Evolutionary conservation across 169 alveolate species (phyloP).

Genomic region (Eimeria acervulina): DNA sequence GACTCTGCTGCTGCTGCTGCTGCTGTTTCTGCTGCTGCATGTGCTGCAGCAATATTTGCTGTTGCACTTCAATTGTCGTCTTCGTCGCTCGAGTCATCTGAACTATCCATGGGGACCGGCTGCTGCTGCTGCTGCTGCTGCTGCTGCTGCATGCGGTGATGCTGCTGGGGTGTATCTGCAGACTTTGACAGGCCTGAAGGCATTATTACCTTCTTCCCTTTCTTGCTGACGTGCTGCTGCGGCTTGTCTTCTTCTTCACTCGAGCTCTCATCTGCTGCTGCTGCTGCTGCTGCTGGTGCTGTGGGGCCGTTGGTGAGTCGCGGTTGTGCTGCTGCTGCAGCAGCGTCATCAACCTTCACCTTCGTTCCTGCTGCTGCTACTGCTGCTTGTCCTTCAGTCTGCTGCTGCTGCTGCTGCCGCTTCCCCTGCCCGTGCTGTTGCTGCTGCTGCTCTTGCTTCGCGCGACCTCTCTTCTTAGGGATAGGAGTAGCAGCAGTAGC

Average conservation of each 20-base stretch:
- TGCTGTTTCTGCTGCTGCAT: too few species aligned
- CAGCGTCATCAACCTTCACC: background rate
- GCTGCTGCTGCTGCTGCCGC: too few species aligned
- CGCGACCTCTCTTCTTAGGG: background rate
- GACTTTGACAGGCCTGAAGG: background rate
- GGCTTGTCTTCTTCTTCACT: conserved; percentile 8
- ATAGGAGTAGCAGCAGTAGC: background rate
- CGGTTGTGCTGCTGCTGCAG: background rate
- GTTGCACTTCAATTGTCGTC: background rate
- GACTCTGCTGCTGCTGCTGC: background rate
- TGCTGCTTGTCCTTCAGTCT: background rate
- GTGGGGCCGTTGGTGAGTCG: background rate
- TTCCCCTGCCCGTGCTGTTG: conserved; percentile 30
- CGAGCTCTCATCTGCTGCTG: too few species aligned
- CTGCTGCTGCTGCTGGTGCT: conserved; percentile 39
- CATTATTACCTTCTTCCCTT: background rate
- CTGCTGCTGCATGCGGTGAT: too few species aligned
- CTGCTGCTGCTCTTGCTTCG: conserved; percentile 32
- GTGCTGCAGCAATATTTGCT: too few species aligned
- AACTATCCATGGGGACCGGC: background rate
- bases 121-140: conserved; percentile 9
- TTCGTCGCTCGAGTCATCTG: conserved; percentile 16
- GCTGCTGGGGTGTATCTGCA: conserved; percentile 51
- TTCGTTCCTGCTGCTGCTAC: background rate
- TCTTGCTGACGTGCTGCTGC: background rate